Base-by-base conservation (phyloP, 441 rosid species). In the Melianthus villosus region DNA sequence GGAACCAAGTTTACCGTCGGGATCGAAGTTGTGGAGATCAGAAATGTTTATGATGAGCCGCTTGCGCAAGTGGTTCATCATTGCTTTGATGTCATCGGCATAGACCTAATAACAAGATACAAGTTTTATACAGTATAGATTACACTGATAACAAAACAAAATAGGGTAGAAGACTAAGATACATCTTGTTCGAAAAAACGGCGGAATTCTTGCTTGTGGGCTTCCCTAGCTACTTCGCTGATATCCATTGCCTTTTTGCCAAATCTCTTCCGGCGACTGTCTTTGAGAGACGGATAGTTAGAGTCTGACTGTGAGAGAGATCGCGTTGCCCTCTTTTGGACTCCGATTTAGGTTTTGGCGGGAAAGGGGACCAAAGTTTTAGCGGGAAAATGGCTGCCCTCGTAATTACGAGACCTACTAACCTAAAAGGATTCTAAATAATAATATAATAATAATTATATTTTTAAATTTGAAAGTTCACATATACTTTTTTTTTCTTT, bases 1-100 rank as follows among this genome's bases (percentile, higher is more conserved):
- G 38, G 83, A 60, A 11, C 83, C 82, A 28, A 75, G 60, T 45
- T 79, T 86, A 43, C 71, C 73, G 55, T 63, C n/a, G n/a, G n/a
- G n/a, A n/a, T n/a, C n/a, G n/a, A n/a, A 64, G 9, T 75, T 38
- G 50, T 81, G 91, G 25, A 89, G 92, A 55, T 89, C 94, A 35
- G 98, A 79, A 56, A 89, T 68, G 56, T 84, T 71, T 51, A 89
- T 64, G 42, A 89, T 65, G 71, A 89, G 94, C 48, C 96, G 94
- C 56, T 60, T 80, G 30, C 96, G 92, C 60, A 75, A 77, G 67
- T 77, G 76, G 48, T 77, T 77, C 17, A 84, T 76, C 93, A 89
- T 67, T 16, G 76, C 57, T 61, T 71, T 79, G 50, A 84, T 73
- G 51, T 84, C 94, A 44, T 81, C 93, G 63, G 68, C 69, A 54